Conservation (phyloP, 768 basidiomycete genomes). For the Trametopsis cervina region DNA sequence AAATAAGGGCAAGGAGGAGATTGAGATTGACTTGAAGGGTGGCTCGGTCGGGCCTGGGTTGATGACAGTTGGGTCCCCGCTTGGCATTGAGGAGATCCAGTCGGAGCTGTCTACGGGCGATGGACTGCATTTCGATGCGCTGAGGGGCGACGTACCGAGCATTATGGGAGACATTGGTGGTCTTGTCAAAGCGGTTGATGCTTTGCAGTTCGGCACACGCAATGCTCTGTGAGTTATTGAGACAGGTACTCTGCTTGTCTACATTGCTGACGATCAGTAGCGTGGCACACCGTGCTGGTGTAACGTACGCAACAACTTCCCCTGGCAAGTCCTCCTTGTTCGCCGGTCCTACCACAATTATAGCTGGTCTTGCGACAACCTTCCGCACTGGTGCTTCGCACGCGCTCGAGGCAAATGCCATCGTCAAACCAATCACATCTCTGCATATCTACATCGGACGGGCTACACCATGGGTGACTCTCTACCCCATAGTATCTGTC, state of each 20-base stretch:
- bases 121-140: conserved; percentile 52
- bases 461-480: conserved; percentile 18
- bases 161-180: conserved; percentile 45
- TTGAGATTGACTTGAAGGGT: conserved; percentile 55
- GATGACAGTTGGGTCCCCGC: conserved; percentile 60
- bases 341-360: conserved; percentile 21
- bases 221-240: conserved; percentile 57
- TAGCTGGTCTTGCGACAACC: conserved; percentile 37
- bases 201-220: conserved; percentile 60
- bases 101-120: conserved; percentile 66
- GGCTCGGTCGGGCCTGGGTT: conserved; percentile 66
- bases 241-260: background rate
- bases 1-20: conserved; percentile 1
- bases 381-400: conserved; percentile 35
- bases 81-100: conserved; percentile 67
- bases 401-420: conserved; percentile 33
- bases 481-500: conserved; percentile 36
- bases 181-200: conserved; percentile 65
- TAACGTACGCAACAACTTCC: conserved; percentile 37
- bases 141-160: conserved; percentile 37
- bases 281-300: conserved; percentile 53
- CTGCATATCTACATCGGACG: conserved; percentile 34
- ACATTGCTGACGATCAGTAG: conserved; percentile 26
- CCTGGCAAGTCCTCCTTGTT: conserved; percentile 22
- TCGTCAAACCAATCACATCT: conserved; percentile 37